Evolutionary conservation across 2,329 filamentous ascomycete species (phyloP), one percentile per base, ranked within the genome.

Genomic region (Colletotrichum gigasporum): DNA sequence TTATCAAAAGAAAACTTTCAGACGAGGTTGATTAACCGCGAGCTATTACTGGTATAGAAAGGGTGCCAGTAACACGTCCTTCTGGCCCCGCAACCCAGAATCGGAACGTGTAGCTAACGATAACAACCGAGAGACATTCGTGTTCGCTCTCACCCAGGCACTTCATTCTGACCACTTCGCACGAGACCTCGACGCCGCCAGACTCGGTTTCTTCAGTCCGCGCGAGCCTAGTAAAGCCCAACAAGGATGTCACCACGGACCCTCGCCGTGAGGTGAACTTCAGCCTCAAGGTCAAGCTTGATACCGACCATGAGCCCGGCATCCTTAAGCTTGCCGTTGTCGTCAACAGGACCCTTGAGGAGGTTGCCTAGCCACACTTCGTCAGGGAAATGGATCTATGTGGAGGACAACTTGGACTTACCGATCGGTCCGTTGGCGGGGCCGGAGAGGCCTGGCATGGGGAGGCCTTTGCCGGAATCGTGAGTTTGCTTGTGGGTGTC

Each of bases 261-360:
- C 55, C 86, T 76, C 50, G 87, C 86, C 16, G 85, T 88, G 67
- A 89, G 75, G 72, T 89, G 85, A 41, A 89, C 83, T 72, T 89
- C 86, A 11, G 86, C 86, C 72, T 89, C 86, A n/a, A 89, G 75
- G 71, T 89, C 86, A 34, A 89, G 79, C 79, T 89, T 88, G 78
- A 88, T 88, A 59, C 86, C 86, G 37, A 89, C 79, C 69, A 88
- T 79, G 41, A 89, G 78, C 1, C 84, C 85, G 5, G 87, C 84
- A 44, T 83, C 75, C 76, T 87, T 89, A 61, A 84, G 79, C 69
- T 85, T 83, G 65, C 87, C 86, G 58, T 87, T 76, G 32, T 85
- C 82, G 65, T 87, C 85, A 34, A 82, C 81, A 14, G 86, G 80
- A n/a, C 86, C 86, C 73, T 83, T 84, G 67, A 89, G 81, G 35